Evolutionary conservation across 495 filamentous ascomycete species (phyloP).

Genomic region (Tuber melanosporum): DNA sequence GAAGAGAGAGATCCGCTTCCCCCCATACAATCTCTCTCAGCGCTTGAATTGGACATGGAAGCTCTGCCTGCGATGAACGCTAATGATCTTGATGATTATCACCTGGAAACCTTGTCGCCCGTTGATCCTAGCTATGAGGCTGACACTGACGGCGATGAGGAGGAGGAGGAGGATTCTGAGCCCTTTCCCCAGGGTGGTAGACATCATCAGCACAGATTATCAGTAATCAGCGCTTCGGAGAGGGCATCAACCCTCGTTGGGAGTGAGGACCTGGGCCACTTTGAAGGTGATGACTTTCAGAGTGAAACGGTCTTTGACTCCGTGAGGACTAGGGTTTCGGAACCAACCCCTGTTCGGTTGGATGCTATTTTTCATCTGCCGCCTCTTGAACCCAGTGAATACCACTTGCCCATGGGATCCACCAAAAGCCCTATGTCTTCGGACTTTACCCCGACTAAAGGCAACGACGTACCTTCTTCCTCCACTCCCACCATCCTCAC

Average conservation of each 20-base stretch:
- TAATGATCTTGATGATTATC: conserved; percentile 17
- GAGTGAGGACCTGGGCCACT: conserved; percentile 74
- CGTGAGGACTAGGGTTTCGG: conserved; percentile 71
- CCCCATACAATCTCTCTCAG: conserved; percentile 32
- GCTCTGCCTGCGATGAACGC: conserved; percentile 19
- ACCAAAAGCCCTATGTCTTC: conserved; percentile 26
- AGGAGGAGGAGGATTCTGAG: conserved; percentile 12
- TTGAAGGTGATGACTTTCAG: conserved; percentile 82
- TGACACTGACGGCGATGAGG: conserved; percentile 24
- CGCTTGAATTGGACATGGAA: conserved; percentile 26
- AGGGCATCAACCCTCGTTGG: conserved; percentile 73
- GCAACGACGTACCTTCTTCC: conserved; percentile 10
- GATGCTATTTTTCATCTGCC: conserved; percentile 80
- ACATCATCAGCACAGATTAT: conserved; percentile 41
- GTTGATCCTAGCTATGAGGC: conserved; percentile 18
- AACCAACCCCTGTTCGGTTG: conserved; percentile 49
- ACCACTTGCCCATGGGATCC: conserved; percentile 7
- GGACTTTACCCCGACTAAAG: conserved; percentile 29
- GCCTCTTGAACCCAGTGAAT: conserved; percentile 49
- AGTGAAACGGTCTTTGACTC: conserved; percentile 93
- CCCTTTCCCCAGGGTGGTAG: conserved; percentile 12
- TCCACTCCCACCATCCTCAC: conserved; percentile 21
- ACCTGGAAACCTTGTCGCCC: conserved; percentile 20
- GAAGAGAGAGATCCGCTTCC: conserved; percentile 17
- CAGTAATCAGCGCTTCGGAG: conserved; percentile 54